Conservation (phyloP, 768 basidiomycete genomes). For the Podaxis sp. region DNA sequence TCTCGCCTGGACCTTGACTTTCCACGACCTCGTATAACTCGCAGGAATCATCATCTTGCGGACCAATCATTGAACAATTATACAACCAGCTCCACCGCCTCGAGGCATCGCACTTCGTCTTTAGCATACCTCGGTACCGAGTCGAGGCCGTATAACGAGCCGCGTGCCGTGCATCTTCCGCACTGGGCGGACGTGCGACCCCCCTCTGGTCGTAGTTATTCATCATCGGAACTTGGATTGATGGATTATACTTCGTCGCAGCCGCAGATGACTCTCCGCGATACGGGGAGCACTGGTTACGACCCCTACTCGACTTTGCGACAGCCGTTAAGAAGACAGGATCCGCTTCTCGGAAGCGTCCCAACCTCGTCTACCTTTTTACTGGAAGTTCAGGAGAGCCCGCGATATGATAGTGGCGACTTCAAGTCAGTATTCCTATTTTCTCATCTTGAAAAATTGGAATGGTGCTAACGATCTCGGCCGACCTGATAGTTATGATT, state of each 20-base stretch:
- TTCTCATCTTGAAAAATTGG: not conserved
- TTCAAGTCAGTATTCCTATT: not conserved
- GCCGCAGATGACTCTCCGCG: not conserved
- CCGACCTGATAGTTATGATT: not conserved
- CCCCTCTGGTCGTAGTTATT: not conserved
- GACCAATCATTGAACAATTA: not conserved
- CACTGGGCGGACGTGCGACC: constrained; percentile 4
- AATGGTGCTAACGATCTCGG: not conserved
- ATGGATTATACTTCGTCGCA: not conserved
- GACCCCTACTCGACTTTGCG: constrained; percentile 1
- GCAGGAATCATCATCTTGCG: not conserved
- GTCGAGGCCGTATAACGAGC: not conserved
- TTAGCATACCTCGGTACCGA: constrained; percentile 1
- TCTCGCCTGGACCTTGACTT: not conserved
- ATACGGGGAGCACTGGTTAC: not conserved
- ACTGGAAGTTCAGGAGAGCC: not conserved
- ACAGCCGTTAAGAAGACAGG: not conserved
- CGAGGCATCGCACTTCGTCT: not conserved
- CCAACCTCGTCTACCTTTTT: not conserved
- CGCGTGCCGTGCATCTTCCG: constrained; percentile 1
- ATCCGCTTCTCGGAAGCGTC: not conserved
- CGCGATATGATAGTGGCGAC: not conserved
- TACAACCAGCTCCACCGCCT: constrained; percentile 10
- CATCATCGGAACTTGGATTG: not conserved
- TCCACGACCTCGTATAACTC: not conserved